Base-by-base conservation (phyloP, 1,139 yeast species). In the Geotrichum reessii region DNA sequence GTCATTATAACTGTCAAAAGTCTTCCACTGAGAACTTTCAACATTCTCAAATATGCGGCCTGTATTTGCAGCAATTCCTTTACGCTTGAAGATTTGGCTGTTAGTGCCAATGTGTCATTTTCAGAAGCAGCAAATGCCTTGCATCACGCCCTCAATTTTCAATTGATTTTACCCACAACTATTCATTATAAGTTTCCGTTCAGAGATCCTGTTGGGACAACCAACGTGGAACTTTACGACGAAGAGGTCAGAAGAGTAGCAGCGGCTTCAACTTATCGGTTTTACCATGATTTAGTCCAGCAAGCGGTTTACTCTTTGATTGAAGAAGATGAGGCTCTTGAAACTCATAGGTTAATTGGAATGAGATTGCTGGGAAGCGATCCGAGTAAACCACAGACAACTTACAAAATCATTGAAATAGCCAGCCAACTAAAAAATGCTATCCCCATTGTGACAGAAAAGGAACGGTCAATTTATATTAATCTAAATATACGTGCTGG, bases 101-200 rank as follows among this genome's bases (percentile, higher is more conserved):
- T 75, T 14, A 81, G 78, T 1, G 70, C 80, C 1, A 72, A 72
- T 1, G 66, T 71, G 31, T 67, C 81, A 0, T 63, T 66, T 51
- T 64, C 69, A 1, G 69, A 66, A 19, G 70, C 70, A 69, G 63
- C 69, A 51, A 46, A 68, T 63, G 69, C 77, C 4, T 60, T 81
- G 8, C 74, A 73, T 44, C 65, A 73, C 46, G 77, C 78, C 19
- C 67, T 76, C 21, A 74, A 75, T 42, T 59, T 71, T 14, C 71
- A 72, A 44, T 56, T 80, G 1, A 64, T 81, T 7, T 64, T 68
- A 1, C 81, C 84, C 0, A 70, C 75, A 11, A 76, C 78, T 24
- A 70, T 78, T 0, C 76, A 75, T 62, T 80, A 81, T 66, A 81
- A 81, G 63, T 71, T 80, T 37, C 84, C 85, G 4, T 78, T 80